Conservation (phyloP, 768 basidiomycete genomes). For the Phaffia australis region DNA sequence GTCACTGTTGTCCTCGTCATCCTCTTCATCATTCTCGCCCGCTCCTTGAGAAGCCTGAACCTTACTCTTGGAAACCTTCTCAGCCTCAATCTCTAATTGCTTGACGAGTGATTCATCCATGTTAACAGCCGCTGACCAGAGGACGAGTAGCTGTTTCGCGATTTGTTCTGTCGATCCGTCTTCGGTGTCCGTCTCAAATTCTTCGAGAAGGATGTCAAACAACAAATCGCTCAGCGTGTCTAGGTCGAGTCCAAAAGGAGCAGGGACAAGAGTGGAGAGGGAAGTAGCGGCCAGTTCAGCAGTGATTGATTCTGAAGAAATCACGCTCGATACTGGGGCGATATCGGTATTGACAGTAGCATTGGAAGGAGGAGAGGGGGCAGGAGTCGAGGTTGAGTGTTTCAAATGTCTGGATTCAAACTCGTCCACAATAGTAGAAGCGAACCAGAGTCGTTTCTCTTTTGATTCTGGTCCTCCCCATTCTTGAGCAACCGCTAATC, state of each 20-base stretch:
- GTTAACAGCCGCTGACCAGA: conserved; percentile 46
- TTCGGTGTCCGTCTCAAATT: conserved; percentile 72
- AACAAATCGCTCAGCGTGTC: conserved; percentile 72
- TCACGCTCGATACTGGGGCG: neutral
- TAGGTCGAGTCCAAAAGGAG: conserved; percentile 46
- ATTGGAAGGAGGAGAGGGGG: conserved; percentile 32
- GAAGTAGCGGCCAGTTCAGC: neutral
- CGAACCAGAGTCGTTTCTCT: conserved; percentile 74
- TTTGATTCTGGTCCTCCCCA: conserved; percentile 72
- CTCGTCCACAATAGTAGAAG: conserved; percentile 43
- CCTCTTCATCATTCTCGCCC: conserved; percentile 49
- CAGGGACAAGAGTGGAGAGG: conserved; percentile 9
- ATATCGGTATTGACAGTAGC: conserved; percentile 3
- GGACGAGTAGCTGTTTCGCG: conserved; percentile 55
- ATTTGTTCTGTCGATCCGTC: conserved; percentile 71
- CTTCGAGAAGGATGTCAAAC: conserved; percentile 72
- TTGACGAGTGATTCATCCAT: conserved; percentile 47
- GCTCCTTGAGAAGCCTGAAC: conserved; percentile 45
- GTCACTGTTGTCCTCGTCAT: conserved; percentile 40
- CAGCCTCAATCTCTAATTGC: conserved; percentile 35
- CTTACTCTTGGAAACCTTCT: neutral
- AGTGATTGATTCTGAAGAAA: neutral
- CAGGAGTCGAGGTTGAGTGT: neutral
- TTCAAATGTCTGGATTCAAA: conserved; percentile 30
- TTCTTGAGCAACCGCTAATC: conserved; percentile 67